phyloP scores from a whole-genome alignment of 2,329 filamentous ascomycete species.

The Talaromyces sp. region DNA sequence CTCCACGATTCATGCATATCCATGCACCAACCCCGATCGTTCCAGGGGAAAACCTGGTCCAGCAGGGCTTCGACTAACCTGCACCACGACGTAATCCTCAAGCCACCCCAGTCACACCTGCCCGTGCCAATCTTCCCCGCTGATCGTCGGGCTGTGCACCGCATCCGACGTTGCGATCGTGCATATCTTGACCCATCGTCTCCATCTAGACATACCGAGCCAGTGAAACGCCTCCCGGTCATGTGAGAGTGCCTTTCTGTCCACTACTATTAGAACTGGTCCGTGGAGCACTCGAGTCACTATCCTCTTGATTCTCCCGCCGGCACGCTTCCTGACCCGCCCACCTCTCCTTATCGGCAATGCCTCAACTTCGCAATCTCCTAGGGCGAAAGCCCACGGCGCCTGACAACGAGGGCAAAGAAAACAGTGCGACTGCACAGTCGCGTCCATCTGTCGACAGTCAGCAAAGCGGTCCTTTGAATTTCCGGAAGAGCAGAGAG shows the following conservation, averaged over 20 bases:
- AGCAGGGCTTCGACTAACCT: neutral
- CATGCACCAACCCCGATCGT: neutral
- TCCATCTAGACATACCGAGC: neutral
- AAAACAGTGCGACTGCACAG: slow-evolving; percentile 52
- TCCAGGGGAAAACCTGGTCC: neutral
- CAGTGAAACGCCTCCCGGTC: neutral
- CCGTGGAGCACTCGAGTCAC: neutral
- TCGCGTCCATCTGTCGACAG: slow-evolving; percentile 41
- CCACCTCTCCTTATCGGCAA: slow-evolving; percentile 24
- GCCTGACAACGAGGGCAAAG: slow-evolving; percentile 25
- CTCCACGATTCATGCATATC: neutral
- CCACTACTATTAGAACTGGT: neutral
- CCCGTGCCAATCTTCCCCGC: neutral
- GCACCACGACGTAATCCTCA: neutral
- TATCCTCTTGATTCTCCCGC: neutral
- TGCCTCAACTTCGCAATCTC: slow-evolving; percentile 68
- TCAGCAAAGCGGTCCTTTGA: slow-evolving; percentile 46
- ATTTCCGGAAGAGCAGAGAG: slow-evolving; percentile 57
- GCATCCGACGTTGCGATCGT: neutral
- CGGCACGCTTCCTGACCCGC: neutral
- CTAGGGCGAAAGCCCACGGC: slow-evolving; percentile 59
- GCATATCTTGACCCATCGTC: neutral
- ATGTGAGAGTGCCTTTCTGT: neutral
- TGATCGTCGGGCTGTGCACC: neutral
- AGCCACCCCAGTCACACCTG: neutral